A percentile compares a stretch with the other conserved stretches of the same genome.
phyloP scores from a whole-genome alignment of 176 grass and related monocot species.

The Alopecurus myosuroides region DNA sequence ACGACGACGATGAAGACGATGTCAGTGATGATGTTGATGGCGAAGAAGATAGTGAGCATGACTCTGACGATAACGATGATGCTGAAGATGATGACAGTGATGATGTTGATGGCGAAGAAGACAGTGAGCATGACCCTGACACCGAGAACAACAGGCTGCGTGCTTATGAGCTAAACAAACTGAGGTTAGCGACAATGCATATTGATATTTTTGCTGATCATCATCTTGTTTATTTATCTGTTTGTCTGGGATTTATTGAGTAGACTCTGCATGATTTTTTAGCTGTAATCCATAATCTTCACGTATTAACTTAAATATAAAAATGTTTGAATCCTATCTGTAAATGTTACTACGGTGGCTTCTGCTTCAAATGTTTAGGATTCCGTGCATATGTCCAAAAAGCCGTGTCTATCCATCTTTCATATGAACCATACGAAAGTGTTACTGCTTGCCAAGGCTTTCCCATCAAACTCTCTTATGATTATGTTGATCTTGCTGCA shows the following conservation, averaged over 20 bases:
- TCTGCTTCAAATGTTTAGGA: background rate
- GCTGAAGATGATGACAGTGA: constrained; percentile 6
- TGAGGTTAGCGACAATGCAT: constrained; percentile 43
- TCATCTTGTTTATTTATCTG: background rate
- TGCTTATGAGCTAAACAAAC: constrained; percentile 82
- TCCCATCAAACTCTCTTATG: background rate
- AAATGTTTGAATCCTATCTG: background rate
- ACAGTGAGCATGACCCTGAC: constrained; percentile 35
- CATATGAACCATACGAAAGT: background rate
- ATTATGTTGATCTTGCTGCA: constrained; percentile 26
- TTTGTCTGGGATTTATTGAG: background rate
- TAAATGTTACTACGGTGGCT: background rate
- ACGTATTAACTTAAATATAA: background rate
- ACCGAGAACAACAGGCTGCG: constrained; percentile 71
- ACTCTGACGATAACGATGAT: constrained; percentile 10
- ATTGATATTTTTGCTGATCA: background rate
- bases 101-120: background rate
- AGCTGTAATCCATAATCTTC: background rate
- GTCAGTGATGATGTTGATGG: background rate
- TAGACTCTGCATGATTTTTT: background rate
- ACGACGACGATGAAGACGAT: background rate
- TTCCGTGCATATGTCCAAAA: background rate
- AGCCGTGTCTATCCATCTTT: background rate
- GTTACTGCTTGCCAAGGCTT: background rate
- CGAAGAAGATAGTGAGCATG: background rate